Evolutionary conservation across 129 eudicot genomes (phyloP).

Genomic region (Flaveria brownii): DNA sequence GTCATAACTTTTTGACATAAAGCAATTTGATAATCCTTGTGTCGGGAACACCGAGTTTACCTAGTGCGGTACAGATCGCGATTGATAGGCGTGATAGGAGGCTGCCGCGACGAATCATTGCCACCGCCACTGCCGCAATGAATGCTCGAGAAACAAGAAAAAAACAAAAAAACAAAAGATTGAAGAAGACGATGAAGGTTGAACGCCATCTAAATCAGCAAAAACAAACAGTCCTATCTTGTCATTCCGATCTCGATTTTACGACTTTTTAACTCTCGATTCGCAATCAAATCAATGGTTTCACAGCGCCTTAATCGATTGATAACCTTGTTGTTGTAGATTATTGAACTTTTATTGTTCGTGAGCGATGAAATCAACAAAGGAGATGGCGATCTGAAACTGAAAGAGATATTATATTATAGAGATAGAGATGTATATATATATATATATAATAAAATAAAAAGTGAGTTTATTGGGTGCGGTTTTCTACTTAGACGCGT

Average conservation of each 20-base stretch:
- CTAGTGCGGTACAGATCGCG: constrained; percentile 92
- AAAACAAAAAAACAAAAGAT: constrained; percentile 17
- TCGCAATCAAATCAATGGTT: constrained; percentile 23
- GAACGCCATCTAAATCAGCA: constrained; percentile 36
- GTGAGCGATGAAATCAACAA: constrained; percentile 27
- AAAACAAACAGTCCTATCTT: constrained; percentile 12
- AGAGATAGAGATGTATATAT: not conserved
- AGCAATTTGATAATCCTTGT: not conserved
- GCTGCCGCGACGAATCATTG: constrained; percentile 33
- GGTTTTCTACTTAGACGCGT: constrained; percentile 28
- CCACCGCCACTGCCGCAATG: constrained; percentile 34
- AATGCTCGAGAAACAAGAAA: constrained; percentile 24
- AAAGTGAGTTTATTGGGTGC: constrained; percentile 23
- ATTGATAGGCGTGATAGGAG: constrained; percentile 74
- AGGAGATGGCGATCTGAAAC: constrained; percentile 10
- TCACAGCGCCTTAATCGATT: constrained; percentile 13
- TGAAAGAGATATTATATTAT: constrained; percentile 12
- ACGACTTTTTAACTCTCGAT: not conserved
- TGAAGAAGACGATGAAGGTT: constrained; percentile 24
- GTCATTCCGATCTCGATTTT: constrained; percentile 33
- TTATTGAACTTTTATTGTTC: not conserved
- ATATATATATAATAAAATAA: not conserved
- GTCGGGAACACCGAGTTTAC: constrained; percentile 23
- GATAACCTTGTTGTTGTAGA: not conserved
- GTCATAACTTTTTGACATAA: not conserved